Evolutionary conservation across 2,329 filamentous ascomycete species (phyloP).

Genomic region (Neonectria punicea): DNA sequence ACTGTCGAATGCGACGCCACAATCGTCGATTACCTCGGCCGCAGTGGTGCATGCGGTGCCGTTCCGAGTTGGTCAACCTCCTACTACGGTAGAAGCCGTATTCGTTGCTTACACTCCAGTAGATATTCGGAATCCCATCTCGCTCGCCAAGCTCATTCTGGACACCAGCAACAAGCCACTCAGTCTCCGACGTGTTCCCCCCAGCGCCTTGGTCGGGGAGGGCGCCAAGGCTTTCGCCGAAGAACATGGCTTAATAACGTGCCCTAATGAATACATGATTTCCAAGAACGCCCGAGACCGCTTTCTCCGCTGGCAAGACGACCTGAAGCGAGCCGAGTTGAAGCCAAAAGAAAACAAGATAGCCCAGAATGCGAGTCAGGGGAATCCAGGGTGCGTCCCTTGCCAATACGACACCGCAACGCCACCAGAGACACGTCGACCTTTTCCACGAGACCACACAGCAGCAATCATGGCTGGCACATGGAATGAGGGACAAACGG

Average conservation of each 20-base stretch:
- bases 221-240: conserved; percentile 89
- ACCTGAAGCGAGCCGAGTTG: conserved; percentile 72
- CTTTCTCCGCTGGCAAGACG: conserved; percentile 81
- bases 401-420: conserved; percentile 49
- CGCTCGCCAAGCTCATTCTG: conserved; percentile 83
- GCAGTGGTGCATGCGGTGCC: conserved; percentile 93
- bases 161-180: conserved; percentile 80
- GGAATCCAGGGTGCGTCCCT: conserved; percentile 37
- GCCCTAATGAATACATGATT: conserved; percentile 82
- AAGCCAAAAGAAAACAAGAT: conserved; percentile 47
- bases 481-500: conserved; percentile 72
- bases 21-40: conserved; percentile 88
- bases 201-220: conserved; percentile 87
- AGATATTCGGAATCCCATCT: conserved; percentile 95
- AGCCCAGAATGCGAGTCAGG: conserved; percentile 24
- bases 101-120: conserved; percentile 8
- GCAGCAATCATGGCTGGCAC: conserved; percentile 66
- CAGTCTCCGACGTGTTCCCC: conserved; percentile 89
- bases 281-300: conserved; percentile 82
- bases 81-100: background rate
- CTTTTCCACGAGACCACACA: conserved; percentile 57
- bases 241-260: conserved; percentile 77
- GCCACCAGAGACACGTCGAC: conserved; percentile 39
- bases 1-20: conserved; percentile 95
- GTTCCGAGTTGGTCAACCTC: conserved; percentile 76